Evolutionary conservation across 2,329 filamentous ascomycete genomes (phyloP).

Genomic region (Fusarium sp.): DNA sequence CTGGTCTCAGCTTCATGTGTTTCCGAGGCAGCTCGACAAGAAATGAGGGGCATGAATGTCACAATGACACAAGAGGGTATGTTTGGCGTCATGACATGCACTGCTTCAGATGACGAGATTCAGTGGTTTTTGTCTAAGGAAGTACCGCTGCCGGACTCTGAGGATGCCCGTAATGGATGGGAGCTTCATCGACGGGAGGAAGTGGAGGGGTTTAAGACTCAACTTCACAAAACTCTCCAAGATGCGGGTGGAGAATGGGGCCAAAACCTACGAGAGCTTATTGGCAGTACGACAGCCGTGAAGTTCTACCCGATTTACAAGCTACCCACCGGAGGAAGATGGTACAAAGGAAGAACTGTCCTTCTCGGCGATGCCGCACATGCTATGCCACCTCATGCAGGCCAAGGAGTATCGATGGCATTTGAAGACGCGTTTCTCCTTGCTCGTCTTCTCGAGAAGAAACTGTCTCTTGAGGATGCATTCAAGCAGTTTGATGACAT

Average conservation of each 20-base stretch:
- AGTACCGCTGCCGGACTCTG: background rate
- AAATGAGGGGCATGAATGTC: background rate
- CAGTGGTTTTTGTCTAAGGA: background rate
- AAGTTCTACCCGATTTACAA: constrained; percentile 2
- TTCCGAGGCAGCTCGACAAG: background rate
- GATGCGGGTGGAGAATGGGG: background rate
- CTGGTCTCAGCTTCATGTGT: background rate
- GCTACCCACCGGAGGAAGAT: background rate
- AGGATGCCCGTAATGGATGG: background rate
- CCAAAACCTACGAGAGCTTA: background rate
- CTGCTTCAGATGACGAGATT: background rate
- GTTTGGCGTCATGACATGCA: background rate
- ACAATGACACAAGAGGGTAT: background rate
- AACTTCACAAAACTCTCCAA: background rate
- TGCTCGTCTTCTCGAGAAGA: background rate
- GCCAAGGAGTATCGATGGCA: background rate
- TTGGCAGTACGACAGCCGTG: background rate
- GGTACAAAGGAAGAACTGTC: background rate
- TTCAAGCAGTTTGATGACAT: background rate
- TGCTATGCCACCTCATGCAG: background rate
- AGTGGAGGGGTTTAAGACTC: background rate
- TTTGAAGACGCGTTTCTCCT: background rate
- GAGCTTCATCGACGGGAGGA: background rate
- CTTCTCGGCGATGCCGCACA: background rate
- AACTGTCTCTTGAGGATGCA: background rate